Evolutionary conservation across 129 eudicot species (phyloP).

Genomic region (Cynara cardunculus): DNA sequence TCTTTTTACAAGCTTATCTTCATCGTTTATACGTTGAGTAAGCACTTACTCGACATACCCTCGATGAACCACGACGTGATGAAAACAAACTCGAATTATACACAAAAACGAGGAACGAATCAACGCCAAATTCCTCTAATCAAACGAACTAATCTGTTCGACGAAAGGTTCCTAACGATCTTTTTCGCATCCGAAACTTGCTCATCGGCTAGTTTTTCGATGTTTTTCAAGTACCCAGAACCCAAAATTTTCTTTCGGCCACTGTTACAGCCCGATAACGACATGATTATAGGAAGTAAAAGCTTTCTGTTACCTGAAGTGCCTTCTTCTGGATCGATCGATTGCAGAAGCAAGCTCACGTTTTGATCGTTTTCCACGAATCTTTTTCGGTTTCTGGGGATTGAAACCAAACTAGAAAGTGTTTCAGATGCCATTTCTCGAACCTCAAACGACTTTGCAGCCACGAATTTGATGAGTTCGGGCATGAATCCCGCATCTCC

Average conservation of each 20-base stretch:
- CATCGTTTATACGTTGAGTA: background rate
- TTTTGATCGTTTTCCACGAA: constrained; percentile 53
- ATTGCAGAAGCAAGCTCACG: constrained; percentile 40
- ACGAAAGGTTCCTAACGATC: constrained; percentile 47
- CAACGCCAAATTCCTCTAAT: constrained; percentile 49
- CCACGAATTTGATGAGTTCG: constrained; percentile 47
- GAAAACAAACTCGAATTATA: constrained; percentile 7
- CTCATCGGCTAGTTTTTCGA: constrained; percentile 50
- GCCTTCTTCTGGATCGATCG: constrained; percentile 43
- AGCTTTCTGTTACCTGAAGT: constrained; percentile 45
- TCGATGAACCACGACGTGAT: background rate
- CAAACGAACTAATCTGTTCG: constrained; percentile 40
- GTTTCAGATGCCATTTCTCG: constrained; percentile 59
- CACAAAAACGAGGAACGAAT: constrained; percentile 4
- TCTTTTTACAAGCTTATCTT: constrained; percentile 22
- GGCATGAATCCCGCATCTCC: constrained; percentile 62
- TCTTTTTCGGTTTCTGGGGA: constrained; percentile 49
- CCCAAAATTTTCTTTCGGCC: constrained; percentile 51
- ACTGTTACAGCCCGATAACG: constrained; percentile 45
- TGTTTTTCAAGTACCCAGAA: constrained; percentile 55
- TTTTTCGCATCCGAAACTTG: constrained; percentile 56
- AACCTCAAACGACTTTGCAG: constrained; percentile 45
- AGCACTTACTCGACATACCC: background rate
- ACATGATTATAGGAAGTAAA: constrained; percentile 47
- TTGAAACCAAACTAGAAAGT: constrained; percentile 36